Percentiles rank a stretch among this genome's conserved stretches.
Evolutionary conservation across 2,329 filamentous ascomycete genomes (phyloP).

Genomic region (Colletotrichum cordylinicola): DNA sequence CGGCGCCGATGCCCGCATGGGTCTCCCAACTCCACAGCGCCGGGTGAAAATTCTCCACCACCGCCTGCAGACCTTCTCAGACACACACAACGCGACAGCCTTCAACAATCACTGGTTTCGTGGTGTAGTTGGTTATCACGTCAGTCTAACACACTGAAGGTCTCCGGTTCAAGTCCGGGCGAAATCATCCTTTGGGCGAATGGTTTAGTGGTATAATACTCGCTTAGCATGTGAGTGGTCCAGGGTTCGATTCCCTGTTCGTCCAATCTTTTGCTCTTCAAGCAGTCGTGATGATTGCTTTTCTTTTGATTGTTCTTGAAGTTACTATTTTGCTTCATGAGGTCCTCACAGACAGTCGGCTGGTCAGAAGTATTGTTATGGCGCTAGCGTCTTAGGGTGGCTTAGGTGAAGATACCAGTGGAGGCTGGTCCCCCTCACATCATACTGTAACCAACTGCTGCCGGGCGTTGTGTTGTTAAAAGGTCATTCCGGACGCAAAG

Average conservation of each 20-base stretch:
- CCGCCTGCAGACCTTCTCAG: background rate
- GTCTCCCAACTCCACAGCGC: slow-evolving; percentile 68
- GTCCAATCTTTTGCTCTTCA: background rate
- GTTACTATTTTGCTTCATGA: background rate
- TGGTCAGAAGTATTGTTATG: background rate
- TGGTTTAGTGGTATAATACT: slow-evolving; percentile 23
- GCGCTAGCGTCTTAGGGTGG: background rate
- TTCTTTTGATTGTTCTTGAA: background rate
- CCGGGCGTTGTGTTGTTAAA: background rate
- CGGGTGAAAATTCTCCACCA: slow-evolving; percentile 57
- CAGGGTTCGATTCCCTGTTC: slow-evolving; percentile 22
- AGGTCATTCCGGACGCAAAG: background rate
- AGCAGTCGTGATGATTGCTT: background rate
- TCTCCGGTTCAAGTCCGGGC: slow-evolving; percentile 23
- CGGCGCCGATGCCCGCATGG: background rate
- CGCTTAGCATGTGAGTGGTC: slow-evolving; percentile 22
- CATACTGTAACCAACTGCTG: background rate
- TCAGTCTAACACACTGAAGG: slow-evolving; percentile 45
- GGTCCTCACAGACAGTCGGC: background rate
- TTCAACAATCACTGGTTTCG: slow-evolving; percentile 30
- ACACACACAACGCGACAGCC: accelerated
- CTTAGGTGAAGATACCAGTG: background rate
- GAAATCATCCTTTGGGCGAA: slow-evolving; percentile 10
- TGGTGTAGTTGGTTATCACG: slow-evolving; percentile 53
- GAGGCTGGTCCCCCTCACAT: background rate